A percentile compares a stretch with the other conserved stretches of the same genome.
Evolutionary conservation across 306 rosid genomes (phyloP).

Genomic region (Cucurbita maxima): DNA sequence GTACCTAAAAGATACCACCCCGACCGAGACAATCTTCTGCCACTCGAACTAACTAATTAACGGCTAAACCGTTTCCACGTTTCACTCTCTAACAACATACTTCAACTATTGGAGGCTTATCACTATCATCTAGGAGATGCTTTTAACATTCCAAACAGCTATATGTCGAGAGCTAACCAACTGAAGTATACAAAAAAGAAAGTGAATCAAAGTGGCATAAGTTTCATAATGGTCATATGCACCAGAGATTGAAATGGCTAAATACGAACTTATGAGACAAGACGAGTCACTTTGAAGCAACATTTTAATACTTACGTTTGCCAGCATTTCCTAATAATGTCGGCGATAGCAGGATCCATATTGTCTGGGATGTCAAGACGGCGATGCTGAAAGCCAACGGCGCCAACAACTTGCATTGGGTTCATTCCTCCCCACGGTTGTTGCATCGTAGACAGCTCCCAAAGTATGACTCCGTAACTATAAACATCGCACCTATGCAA

Average conservation of each 20-base stretch:
- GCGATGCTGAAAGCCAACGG: slow-evolving; percentile 99
- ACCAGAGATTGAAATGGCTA: background rate
- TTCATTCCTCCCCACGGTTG: slow-evolving; percentile 99
- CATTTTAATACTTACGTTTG: slow-evolving; percentile 55
- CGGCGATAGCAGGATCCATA: slow-evolving; percentile 61
- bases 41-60: background rate
- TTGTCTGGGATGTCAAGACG: slow-evolving; percentile 92
- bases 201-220: background rate
- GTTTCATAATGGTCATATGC: background rate
- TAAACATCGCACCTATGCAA: slow-evolving; percentile 72
- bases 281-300: background rate
- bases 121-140: background rate
- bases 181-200: background rate
- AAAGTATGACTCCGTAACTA: slow-evolving; percentile 90
- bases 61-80: background rate
- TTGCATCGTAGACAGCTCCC: slow-evolving; percentile 87
- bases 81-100: background rate
- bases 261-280: background rate
- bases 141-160: background rate
- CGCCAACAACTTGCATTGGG: slow-evolving; percentile 99
- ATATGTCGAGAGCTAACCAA: background rate
- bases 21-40: background rate
- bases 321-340: slow-evolving; percentile 78
- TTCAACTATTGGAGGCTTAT: background rate
- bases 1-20: background rate